Base-by-base conservation (phyloP, 371 early-diverging fungal species). In the Mucor indicus region DNA sequence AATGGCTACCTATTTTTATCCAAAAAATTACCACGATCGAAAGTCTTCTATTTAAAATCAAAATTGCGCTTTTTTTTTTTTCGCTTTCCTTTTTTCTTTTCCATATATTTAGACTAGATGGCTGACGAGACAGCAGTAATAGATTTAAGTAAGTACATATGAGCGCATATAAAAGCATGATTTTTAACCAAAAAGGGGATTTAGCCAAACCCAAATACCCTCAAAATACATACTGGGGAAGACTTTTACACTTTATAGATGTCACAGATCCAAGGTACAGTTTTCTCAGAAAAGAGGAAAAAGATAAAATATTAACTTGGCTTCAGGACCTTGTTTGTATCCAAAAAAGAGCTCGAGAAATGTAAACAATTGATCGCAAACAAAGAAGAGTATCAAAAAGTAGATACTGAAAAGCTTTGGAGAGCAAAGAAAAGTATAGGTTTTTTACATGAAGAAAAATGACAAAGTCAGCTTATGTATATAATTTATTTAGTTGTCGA, bases 191-290 rank as follows among this genome's bases (percentile, higher is more conserved):
- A n/a, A n/a, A n/a, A n/a, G n/a, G n/a, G n/a, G n/a, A n/a, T 10
- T 23, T 50, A 80, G 80, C 75, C 23, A 71, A 82, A 55, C 82
- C 89, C 24, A 66, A 80, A 24, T 87, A 83, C 58, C 79, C 84
- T 45, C 90, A 87, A 54, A 60, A 71, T 7, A 83, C 82, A 0
- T 90, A 89, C 56, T 59, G 68, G 47, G 90, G 90, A n/a, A 75
- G 91, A 27, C 64, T 91, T 31, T 50, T 71, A 53, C 89, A 89
- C 55, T 91, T 91, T 58, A 67, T 86, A 10, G 81, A 83, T 48
- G 56, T 90, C 11, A 91, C 91, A 12, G 82, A 88, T 57, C 85
- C 85, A 11, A 50, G 80, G 85, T 82, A 60, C 31, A 20, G 16
- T 7, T 44, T 8, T 16, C 16, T 11, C 39, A 5, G 9, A 12